A percentile compares a stretch with the other conserved stretches of the same genome.
phyloP scores from a whole-genome alignment of 1,139 yeast species.

The Schwanniomyces etchellsii region DNA sequence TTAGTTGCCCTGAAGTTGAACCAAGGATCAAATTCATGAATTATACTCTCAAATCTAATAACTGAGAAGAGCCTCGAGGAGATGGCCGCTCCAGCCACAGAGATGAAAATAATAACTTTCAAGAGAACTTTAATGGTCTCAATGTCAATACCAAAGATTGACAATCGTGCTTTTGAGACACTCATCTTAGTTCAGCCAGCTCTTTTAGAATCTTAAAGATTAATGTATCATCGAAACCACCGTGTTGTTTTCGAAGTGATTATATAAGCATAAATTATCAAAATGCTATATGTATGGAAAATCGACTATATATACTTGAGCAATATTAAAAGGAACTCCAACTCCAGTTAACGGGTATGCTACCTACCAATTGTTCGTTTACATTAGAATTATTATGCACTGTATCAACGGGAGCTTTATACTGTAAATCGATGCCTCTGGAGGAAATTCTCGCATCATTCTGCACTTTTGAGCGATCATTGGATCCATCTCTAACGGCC shows the following conservation, averaged over 20 bases:
- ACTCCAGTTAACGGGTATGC: conserved; percentile 74
- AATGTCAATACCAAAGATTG: conserved; percentile 30
- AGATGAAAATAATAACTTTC: conserved; percentile 58
- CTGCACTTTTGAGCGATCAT: background rate
- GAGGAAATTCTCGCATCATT: background rate
- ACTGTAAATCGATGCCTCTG: background rate
- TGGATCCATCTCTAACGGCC: background rate
- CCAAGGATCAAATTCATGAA: conserved; percentile 99
- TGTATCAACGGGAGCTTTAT: background rate
- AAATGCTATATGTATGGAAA: background rate
- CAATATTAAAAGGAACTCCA: conserved; percentile 57
- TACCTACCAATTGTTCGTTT: conserved; percentile 37
- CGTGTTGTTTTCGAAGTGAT: conserved; percentile 7
- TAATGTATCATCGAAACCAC: conserved; percentile 5
- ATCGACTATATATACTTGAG: background rate
- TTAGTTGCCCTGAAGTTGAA: conserved; percentile 94
- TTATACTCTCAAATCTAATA: conserved; percentile 86
- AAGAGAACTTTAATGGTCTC: conserved; percentile 46
- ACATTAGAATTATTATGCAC: conserved; percentile 7
- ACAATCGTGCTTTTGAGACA: conserved; percentile 13
- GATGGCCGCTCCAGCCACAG: conserved; percentile 85
- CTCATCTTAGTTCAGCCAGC: too few species aligned
- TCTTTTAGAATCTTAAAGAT: conserved; percentile 2
- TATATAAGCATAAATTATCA: conserved; percentile 4
- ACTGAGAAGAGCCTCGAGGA: conserved; percentile 80